phyloP scores from a whole-genome alignment of 805 yeast genomes.

The Torulaspora maleeae region DNA sequence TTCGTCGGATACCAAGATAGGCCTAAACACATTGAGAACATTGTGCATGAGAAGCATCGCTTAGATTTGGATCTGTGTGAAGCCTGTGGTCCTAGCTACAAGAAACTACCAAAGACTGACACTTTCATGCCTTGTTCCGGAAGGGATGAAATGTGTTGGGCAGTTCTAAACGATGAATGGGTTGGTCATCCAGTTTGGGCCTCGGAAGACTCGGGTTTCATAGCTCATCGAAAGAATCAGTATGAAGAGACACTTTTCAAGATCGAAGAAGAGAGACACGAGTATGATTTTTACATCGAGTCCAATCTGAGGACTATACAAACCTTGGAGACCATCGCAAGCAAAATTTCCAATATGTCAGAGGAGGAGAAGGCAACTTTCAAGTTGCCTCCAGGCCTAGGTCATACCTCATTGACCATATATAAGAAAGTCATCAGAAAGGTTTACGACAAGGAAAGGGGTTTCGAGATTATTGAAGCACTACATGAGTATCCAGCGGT shows the following conservation, averaged over 20 bases:
- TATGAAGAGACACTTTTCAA: constrained; percentile 93
- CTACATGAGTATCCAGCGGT: constrained; percentile 91
- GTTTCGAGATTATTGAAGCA: constrained; percentile 94
- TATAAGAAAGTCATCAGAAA: constrained; percentile 91
- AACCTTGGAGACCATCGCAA: constrained; percentile 90
- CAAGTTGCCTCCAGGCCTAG: constrained; percentile 88
- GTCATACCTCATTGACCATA: constrained; percentile 85
- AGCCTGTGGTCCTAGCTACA: constrained; percentile 92
- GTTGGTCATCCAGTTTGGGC: constrained; percentile 99
- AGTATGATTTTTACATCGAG: constrained; percentile 93
- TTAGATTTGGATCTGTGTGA: constrained; percentile 86
- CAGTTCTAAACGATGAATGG: constrained; percentile 97
- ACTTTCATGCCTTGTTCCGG: constrained; percentile 97
- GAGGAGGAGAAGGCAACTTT: constrained; percentile 81
- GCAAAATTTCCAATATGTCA: constrained; percentile 88
- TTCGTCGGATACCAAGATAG: constrained; percentile 86
- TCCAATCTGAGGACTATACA: constrained; percentile 92
- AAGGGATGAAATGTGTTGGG: constrained; percentile 99
- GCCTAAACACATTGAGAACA: constrained; percentile 84
- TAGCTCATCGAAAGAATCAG: constrained; percentile 97
- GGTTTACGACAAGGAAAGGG: constrained; percentile 89
- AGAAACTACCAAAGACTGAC: constrained; percentile 88
- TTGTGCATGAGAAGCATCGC: constrained; percentile 82
- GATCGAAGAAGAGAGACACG: constrained; percentile 96
- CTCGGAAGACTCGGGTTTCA: constrained; percentile 96